phyloP scores from a whole-genome alignment of 345 rosid species.

The Gossypium raimondii region DNA sequence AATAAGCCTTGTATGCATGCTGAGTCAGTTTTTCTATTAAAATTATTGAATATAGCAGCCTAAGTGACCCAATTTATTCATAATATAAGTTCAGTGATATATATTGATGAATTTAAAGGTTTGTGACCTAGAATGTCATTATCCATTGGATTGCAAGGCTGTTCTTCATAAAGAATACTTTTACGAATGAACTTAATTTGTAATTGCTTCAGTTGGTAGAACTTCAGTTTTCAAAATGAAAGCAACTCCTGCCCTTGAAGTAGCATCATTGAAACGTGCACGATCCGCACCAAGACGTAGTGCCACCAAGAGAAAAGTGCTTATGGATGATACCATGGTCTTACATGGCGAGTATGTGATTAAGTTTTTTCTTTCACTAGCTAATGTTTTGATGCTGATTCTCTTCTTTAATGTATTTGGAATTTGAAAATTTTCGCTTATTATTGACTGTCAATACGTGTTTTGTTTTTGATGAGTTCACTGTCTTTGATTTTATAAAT shows the following conservation, averaged over 20 bases:
- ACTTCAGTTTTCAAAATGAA: slow-evolving; percentile 78
- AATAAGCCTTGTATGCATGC: neutral
- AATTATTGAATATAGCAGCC: neutral
- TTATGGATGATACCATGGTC: slow-evolving; percentile 89
- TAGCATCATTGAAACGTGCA: slow-evolving; percentile 56
- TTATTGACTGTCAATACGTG: neutral
- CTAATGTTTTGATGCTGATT: neutral
- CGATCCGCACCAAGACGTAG: slow-evolving; percentile 53
- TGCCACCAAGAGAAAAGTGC: slow-evolving; percentile 81
- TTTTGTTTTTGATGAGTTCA: neutral
- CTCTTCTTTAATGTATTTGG: neutral
- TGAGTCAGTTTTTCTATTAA: neutral
- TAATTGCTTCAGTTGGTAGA: slow-evolving; percentile 57
- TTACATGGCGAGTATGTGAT: slow-evolving; percentile 96
- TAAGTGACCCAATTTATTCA: neutral
- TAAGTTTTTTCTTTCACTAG: neutral
- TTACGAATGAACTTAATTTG: neutral
- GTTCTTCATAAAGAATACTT: neutral
- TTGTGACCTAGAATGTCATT: neutral
- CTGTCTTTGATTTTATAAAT: neutral
- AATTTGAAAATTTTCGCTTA: neutral
- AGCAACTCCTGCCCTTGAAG: slow-evolving; percentile 60
- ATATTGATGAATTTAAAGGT: neutral
- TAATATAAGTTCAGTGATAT: neutral
- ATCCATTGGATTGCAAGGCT: neutral